Base-by-base conservation (phyloP, 495 filamentous ascomycete genomes). In the Penicillium lividum region DNA sequence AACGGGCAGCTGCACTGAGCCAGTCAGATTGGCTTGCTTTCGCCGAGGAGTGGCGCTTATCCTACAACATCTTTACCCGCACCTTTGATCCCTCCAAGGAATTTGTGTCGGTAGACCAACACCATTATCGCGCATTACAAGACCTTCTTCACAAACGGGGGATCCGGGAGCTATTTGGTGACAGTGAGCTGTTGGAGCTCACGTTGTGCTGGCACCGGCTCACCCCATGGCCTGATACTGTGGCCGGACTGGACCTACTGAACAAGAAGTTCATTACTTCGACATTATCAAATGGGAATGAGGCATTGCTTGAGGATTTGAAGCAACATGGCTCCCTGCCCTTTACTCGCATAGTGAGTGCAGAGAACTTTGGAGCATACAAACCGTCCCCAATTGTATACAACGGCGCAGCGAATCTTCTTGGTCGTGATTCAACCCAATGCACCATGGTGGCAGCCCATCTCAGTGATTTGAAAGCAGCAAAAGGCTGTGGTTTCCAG, bases 371-470 rank as follows among this genome's bases (percentile, higher is more conserved):
- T 64, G 74, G 77, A n/a, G 86, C 84, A 7, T 93, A 93, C 67
- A 95, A 94, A 68, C 90, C 90, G 7, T 80, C 83, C 59, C 80
- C 85, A 15, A 73, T 70, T 42, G 85, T 88, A 6, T 93, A 92
- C 68, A 71, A 77, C 0, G 90, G 89, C 0, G 89, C 89, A 3
- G 88, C 80, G 13, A 63, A 74, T 44, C 71, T 73, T 44, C 70
- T 92, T 45, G 85, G 81, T 0, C 52, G 87, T 44, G 65, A 82
- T 58, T 80, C 84, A 1, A 59, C 58, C 16, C 80, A 93, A 60
- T 88, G 90, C 52, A 88, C 82, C 0, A 80, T 93, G 83, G 89
- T 92, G n/a, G 89, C 91, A 13, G 83, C 89, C 42, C 90, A 95
- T 72, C 67, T 92, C 48, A 63, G 58, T 11, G 90, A 93, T 65